Evolutionary conservation across 768 basidiomycete species (phyloP).

Genomic region (Pleurotus tuoliensis): DNA sequence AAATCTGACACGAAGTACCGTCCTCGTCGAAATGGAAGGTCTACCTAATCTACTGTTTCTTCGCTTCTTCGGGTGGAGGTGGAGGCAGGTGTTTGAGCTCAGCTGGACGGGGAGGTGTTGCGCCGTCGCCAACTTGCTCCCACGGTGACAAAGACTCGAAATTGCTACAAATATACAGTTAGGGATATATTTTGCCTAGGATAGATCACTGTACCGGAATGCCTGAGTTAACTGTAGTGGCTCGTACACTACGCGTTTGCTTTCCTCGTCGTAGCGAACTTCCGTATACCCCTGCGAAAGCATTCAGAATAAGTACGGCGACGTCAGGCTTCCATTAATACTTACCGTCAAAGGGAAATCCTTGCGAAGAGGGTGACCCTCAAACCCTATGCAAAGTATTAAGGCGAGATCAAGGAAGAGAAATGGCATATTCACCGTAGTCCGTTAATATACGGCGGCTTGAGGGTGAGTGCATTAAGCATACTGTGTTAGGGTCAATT

Average conservation of each 20-base stretch:
- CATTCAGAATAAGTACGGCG: conserved; percentile 4
- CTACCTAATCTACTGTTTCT: conserved; percentile 52
- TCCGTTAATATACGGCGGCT: conserved; percentile 97
- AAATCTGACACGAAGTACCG: neutral
- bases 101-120: conserved; percentile 50
- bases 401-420: conserved; percentile 6
- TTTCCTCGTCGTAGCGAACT: conserved; percentile 95
- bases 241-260: conserved; percentile 96
- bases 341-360: conserved; percentile 95
- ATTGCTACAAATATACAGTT: conserved; percentile 52
- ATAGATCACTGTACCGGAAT: conserved; percentile 64
- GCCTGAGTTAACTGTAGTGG: conserved; percentile 97
- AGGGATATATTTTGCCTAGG: neutral
- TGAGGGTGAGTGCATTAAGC: conserved; percentile 1
- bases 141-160: conserved; percentile 92
- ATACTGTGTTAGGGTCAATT: neutral
- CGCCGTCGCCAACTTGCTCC: conserved; percentile 85
- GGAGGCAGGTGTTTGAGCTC: conserved; percentile 74
- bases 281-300: conserved; percentile 89
- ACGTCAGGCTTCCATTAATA: conserved; percentile 8
- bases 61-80: conserved; percentile 72
- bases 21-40: conserved; percentile 3
- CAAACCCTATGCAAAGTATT: conserved; percentile 59
- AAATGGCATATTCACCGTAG: conserved; percentile 58
- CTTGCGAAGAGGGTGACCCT: conserved; percentile 95